These are phyloP conservation scores for Neopestalotiopsis sp. DNA, from an alignment of 2,329 filamentous ascomycete genomes.

Conservation along the genomic window DNA sequence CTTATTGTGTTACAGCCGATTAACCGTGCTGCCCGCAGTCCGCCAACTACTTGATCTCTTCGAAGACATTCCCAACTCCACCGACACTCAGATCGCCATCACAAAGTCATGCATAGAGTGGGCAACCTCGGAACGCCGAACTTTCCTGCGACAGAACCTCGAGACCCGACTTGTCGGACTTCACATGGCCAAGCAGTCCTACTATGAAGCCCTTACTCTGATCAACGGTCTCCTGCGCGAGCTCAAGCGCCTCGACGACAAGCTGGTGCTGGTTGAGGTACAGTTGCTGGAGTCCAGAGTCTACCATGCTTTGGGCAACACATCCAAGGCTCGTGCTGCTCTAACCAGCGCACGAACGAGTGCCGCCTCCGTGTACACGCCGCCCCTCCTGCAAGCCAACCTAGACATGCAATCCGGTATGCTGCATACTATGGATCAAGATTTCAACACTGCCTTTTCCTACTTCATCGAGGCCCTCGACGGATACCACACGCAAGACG, in stretches of 20 bases:
- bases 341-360: slow-evolving; percentile 93
- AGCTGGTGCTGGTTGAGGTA: slow-evolving; percentile 96
- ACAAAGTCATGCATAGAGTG: slow-evolving; percentile 99
- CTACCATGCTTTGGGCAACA: slow-evolving; percentile 96
- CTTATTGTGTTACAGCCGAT: slow-evolving; percentile 2
- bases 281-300: slow-evolving; percentile 96
- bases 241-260: slow-evolving; percentile 97
- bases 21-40: slow-evolving; percentile 59
- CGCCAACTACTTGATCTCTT: slow-evolving; percentile 97
- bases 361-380: slow-evolving; percentile 96
- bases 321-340: slow-evolving; percentile 92
- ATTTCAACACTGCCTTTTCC: slow-evolving; percentile 98
- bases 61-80: slow-evolving; percentile 89
- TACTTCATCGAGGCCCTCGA: slow-evolving; percentile 99
- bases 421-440: slow-evolving; percentile 97
- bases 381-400: slow-evolving; percentile 91
- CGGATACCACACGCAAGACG: slow-evolving; percentile 93
- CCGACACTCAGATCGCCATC: slow-evolving; percentile 91
- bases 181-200: slow-evolving; percentile 96
- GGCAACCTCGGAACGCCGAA: slow-evolving; percentile 91
- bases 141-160: slow-evolving; percentile 96
- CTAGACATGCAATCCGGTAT: slow-evolving; percentile 99
- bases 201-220: slow-evolving; percentile 94
- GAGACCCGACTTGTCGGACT: slow-evolving; percentile 93
- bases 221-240: slow-evolving; percentile 97